Base-by-base conservation (phyloP, 1,139 yeast species). In the Pichia sp. region DNA sequence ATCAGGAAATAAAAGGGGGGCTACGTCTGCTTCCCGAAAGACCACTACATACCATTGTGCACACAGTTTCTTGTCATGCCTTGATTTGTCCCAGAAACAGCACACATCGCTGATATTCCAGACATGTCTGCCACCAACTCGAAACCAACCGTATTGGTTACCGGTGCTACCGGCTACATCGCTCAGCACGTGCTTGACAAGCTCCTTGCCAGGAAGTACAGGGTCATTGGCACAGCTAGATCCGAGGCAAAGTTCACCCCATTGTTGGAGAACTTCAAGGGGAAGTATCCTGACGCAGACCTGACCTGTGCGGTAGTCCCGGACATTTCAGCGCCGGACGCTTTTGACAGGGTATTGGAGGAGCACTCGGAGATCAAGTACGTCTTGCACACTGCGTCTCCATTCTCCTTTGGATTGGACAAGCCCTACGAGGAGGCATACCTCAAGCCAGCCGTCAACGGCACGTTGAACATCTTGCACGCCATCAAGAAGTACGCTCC, bases 351-450 rank as follows among this genome's bases (percentile, higher is more conserved):
- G 16, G 78, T 75, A 1, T 72, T 84, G 54, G 63, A 75, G 58
- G 67, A 67, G 1, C 75, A 80, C 61, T 74, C 80, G 1, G 79
- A 77, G 44, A 74, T 82, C 54, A 75, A 78, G 9, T 75, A 73
- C 49, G 81, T 84, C 49, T 64, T 83, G 40, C 90, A 84, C 68
- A 79, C 83, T 2, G 86, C 86, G 12, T 78, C 84, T 24, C 85
- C 85, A 4, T 74, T 78, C 62, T 58, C 44, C 65, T 70, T 14
- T 44, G 64, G 63, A 12, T 42, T 61, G 59, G 52, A 53, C 49
- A 56, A 57, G 38, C 53, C 61, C 7, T 46, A 55, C 2, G 59
- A 62, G n/a, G 63, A 60, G 20, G 58, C 57, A 4, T 61, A 53
- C 52, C 65, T 78, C 51, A 68, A 68, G 27, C 84, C 85, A 2